phyloP scores from a whole-genome alignment of 139 green algal genomes.

The Ettlia oleoabundans region DNA sequence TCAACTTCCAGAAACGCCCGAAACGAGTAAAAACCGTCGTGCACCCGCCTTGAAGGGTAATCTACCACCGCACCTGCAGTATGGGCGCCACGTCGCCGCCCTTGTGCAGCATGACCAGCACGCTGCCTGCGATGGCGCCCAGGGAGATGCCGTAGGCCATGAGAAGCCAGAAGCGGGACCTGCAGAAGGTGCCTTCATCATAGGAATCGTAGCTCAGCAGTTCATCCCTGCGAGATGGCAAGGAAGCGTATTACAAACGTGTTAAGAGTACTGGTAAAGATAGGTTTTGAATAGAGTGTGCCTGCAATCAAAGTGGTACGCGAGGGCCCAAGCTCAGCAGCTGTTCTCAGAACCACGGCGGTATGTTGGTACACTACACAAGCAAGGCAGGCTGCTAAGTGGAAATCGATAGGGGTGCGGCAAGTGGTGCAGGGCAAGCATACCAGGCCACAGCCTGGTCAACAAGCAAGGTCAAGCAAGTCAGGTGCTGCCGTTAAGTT shows the following conservation, averaged over 20 bases:
- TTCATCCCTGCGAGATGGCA: conserved; percentile 66
- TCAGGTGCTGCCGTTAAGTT: no score
- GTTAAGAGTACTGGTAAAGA: not conserved
- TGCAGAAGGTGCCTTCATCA: conserved; percentile 75
- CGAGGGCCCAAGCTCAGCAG: not conserved
- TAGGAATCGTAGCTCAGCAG: conserved; percentile 74
- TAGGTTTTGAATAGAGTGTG: no score
- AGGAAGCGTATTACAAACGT: no score
- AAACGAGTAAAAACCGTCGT: no score
- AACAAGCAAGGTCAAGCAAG: no score
- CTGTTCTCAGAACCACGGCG: no score
- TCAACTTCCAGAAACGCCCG: no score
- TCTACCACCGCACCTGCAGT: conserved; percentile 33
- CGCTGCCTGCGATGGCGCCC: conserved; percentile 55
- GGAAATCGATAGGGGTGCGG: not conserved
- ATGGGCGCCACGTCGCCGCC: conserved; percentile 18
- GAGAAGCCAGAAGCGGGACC: conserved; percentile 87
- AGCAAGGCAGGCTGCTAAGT: no score
- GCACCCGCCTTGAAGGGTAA: no score
- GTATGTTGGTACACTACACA: no score
- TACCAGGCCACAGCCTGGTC: no score
- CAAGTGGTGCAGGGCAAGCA: not conserved
- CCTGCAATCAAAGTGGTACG: no score
- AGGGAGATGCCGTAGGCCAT: conserved; percentile 85
- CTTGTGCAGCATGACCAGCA: conserved; percentile 76